phyloP scores from a whole-genome alignment of 768 basidiomycete species.

The Nevesoporus exiguus region DNA sequence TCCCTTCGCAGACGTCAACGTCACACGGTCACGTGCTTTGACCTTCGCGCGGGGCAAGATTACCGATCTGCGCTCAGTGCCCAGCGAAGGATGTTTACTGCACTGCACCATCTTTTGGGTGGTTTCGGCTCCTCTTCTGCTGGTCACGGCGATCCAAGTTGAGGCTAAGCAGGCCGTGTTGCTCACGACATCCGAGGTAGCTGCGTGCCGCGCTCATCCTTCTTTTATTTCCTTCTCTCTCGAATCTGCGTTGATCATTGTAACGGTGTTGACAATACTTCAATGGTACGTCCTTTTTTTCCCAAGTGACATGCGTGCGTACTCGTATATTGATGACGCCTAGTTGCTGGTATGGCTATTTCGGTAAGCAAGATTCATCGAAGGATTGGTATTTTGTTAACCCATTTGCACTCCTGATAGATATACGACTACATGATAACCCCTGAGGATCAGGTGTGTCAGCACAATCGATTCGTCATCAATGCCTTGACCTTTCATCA shows the following conservation, averaged over 20 bases:
- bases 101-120: no score
- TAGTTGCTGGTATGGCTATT: slow-evolving; percentile 19
- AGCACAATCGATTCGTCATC: no score
- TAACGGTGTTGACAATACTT: slow-evolving; percentile 7
- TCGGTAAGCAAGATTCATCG: slow-evolving; percentile 2
- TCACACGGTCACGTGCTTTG: no score
- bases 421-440: slow-evolving; percentile 13
- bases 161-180: not conserved
- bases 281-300: slow-evolving; percentile 6
- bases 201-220: not conserved
- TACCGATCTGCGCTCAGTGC: no score
- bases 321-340: not conserved
- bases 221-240: not conserved
- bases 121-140: no score
- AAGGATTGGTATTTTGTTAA: not conserved
- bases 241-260: not conserved
- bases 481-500: not conserved
- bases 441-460: slow-evolving; percentile 8
- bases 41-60: no score
- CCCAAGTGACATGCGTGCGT: not conserved
- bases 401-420: not conserved
- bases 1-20: not conserved
- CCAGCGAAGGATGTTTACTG: no score
- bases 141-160: no score
- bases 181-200: not conserved